Evolutionary conservation across 176 grass and related monocot genomes (phyloP), one percentile per base, ranked within the genome.

Genomic region (Thinopyrum elongatum): DNA sequence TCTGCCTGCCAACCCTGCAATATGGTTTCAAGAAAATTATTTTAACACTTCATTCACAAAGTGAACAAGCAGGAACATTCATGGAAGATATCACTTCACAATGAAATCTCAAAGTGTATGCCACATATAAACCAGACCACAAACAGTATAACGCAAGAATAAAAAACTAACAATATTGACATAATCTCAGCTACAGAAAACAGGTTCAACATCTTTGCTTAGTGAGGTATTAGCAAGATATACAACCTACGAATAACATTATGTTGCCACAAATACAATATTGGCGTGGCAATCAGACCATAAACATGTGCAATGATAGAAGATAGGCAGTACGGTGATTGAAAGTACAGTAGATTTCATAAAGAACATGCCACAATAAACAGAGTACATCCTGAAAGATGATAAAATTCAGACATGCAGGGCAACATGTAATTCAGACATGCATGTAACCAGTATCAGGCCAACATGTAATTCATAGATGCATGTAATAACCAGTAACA

Each of bases 1-100:
- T 88, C 70, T 94, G 93, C 87, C 87, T 94, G 30, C 93, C 90
- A 86, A 94, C 93, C 80, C 93, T 92, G 78, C 82, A 83, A 79
- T 19, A 12, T 64, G 2, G 31, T 76, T 33, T 11, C 1, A 16
- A 41, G 4, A 31, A 51, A n/a, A 28, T n/a, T 5, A 41, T 78
- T 29, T 11, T 12, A 63, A 62, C 21, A 19, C 14, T 65, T 53
- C 33, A 35, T 11, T n/a, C 25, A 30, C 23, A 22, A 33, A 12
- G 6, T 6, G 2, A 36, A 15, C 11, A 67, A n/a, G 29, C n/a
- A 55, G 11, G 39, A 39, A 64, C 16, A 74, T 10, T 23, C 38
- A n/a, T 71, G 1, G 4, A 44, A 28, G 1, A n/a, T 8, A 26
- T 17, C n/a, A 64, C 26, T 33, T n/a, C 23, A 59, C 12, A 26